Conservation (phyloP, 108 stramenopile species). For the Cylindrotheca fusiformis region DNA sequence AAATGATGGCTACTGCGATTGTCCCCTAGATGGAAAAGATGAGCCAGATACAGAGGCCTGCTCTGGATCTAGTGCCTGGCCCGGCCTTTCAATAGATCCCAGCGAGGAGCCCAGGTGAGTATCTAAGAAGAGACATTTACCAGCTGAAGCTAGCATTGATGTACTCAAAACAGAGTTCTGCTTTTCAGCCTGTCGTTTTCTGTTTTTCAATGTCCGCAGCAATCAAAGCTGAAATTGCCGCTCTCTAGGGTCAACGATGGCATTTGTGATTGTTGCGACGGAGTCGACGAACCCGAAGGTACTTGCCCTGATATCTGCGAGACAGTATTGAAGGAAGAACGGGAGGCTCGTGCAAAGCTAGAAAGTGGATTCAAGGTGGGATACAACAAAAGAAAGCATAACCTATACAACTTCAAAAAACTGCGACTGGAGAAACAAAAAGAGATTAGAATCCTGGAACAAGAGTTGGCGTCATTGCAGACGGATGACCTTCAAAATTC, state of each 20-base stretch:
- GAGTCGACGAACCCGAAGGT: constrained; percentile 50
- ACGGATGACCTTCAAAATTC: neutral
- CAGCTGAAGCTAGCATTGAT: no score
- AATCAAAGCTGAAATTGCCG: constrained; percentile 49
- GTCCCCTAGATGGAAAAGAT: constrained; percentile 63
- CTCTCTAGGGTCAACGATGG: constrained; percentile 66
- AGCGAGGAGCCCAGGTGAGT: neutral
- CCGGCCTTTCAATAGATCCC: constrained; percentile 29
- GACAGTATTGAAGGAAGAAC: constrained; percentile 50
- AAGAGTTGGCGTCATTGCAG: constrained; percentile 6
- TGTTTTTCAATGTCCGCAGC: constrained; percentile 56
- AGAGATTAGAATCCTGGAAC: constrained; percentile 24
- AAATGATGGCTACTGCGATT: constrained; percentile 83
- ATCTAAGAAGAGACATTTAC: no score
- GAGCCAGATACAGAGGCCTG: constrained; percentile 73
- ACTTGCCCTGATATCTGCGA: constrained; percentile 63
- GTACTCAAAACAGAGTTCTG: no score
- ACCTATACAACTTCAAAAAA: constrained; percentile 36
- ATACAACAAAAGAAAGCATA: constrained; percentile 31
- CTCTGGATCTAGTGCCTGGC: constrained; percentile 58
- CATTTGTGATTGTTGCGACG: constrained; percentile 85
- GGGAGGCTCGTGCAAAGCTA: constrained; percentile 23
- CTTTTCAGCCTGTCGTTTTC: neutral
- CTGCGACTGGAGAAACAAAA: constrained; percentile 14
- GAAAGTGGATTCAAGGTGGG: constrained; percentile 38